These are phyloP conservation scores for Heritiera littoralis DNA, from an alignment of 345 rosid genomes.

Conservation along the genomic window DNA sequence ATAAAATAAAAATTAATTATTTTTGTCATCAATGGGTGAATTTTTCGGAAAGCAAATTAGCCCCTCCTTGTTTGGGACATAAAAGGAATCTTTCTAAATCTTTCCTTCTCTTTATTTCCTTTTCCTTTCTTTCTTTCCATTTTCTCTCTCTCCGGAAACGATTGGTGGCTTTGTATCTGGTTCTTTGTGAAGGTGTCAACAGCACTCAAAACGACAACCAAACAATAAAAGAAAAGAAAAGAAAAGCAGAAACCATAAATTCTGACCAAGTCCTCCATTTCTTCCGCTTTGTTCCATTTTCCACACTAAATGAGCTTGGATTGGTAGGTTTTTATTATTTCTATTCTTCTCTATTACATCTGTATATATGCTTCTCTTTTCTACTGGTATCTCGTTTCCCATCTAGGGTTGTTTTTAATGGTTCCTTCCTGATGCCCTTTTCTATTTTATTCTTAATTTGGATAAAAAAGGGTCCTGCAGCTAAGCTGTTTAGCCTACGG, in stretches of 20 bases:
- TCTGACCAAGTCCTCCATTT: neutral
- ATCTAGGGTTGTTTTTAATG: conserved; percentile 25
- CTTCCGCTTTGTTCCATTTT: conserved; percentile 4
- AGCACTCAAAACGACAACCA: neutral
- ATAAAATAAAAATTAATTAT: neutral
- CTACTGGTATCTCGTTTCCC: neutral
- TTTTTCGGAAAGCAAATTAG: neutral
- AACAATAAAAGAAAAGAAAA: too few relatives aligned
- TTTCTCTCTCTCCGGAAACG: conserved; percentile 3
- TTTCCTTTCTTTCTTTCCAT: neutral
- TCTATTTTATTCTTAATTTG: neutral
- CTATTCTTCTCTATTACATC: neutral
- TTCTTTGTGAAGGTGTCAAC: conserved; percentile 9
- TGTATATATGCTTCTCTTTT: neutral
- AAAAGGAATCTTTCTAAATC: conserved; percentile 16
- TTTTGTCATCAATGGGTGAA: neutral
- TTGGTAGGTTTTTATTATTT: conserved; percentile 13
- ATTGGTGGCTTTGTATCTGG: conserved; percentile 14
- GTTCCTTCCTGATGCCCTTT: neutral
- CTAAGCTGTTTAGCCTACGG: neutral
- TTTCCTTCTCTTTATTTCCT: neutral
- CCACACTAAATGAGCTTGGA: conserved; percentile 9
- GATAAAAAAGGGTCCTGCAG: neutral
- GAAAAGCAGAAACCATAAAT: neutral
- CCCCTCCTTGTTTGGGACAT: conserved; percentile 3